A percentile compares a stretch with the other conserved stretches of the same genome.
These are phyloP conservation scores for Fusarium scirpi DNA, from an alignment of 2,329 filamentous ascomycete genomes.

Conservation along the genomic window DNA sequence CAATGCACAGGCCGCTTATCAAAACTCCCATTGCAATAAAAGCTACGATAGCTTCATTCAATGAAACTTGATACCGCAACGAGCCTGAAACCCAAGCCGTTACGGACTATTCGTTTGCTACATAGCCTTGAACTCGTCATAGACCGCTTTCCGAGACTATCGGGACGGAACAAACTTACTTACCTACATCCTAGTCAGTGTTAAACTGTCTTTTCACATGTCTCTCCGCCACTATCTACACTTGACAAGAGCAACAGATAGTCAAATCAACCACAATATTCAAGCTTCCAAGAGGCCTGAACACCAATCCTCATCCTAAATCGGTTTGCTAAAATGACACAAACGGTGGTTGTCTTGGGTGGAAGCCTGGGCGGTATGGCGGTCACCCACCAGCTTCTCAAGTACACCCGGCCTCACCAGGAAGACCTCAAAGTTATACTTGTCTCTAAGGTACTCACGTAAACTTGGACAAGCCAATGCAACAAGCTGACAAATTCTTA, in stretches of 20 bases:
- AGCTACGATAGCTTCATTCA: constrained; percentile 6
- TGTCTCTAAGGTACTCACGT: constrained; percentile 62
- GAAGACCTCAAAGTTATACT: constrained; percentile 66
- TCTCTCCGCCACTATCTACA: not conserved
- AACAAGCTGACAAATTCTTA: constrained; percentile 42
- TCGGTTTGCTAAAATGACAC: constrained; percentile 54
- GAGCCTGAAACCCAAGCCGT: constrained; percentile 21
- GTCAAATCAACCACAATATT: not conserved
- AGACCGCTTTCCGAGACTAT: constrained; percentile 31
- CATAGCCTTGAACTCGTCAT: constrained; percentile 35
- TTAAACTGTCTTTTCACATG: constrained; percentile 12
- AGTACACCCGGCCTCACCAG: constrained; percentile 59
- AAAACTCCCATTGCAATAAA: not conserved
- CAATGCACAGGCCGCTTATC: not conserved
- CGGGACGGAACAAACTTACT: constrained; percentile 15
- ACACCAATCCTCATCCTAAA: not conserved
- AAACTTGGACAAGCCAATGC: not conserved
- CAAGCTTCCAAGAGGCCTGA: not conserved
- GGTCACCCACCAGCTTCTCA: constrained; percentile 66
- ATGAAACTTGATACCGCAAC: not conserved
- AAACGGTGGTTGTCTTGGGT: constrained; percentile 67
- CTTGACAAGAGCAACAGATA: not conserved
- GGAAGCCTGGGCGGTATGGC: constrained; percentile 66
- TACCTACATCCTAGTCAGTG: not conserved
- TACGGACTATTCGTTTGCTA: constrained; percentile 4